phyloP scores from a whole-genome alignment of 768 basidiomycete genomes.

The Pleurotus tuber-regium region DNA sequence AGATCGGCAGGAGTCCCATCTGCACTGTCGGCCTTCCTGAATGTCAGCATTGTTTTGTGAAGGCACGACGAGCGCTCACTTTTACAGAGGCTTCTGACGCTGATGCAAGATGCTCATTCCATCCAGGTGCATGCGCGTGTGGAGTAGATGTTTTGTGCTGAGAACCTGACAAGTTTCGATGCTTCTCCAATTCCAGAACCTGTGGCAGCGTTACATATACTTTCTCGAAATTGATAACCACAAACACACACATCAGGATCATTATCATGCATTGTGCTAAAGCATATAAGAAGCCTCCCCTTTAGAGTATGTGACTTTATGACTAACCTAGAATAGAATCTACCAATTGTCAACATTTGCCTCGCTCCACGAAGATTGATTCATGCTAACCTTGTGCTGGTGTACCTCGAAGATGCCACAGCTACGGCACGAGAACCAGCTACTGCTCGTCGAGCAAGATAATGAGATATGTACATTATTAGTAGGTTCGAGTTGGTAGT shows the following conservation, averaged over 20 bases:
- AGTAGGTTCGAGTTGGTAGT: no score
- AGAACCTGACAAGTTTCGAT: slow-evolving; percentile 39
- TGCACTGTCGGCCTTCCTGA: slow-evolving; percentile 7
- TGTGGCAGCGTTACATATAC: slow-evolving; percentile 20
- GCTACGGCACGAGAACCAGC: not conserved
- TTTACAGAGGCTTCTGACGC: slow-evolving; percentile 66
- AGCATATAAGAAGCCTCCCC: not conserved
- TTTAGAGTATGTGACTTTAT: slow-evolving; percentile 5
- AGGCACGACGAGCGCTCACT: slow-evolving; percentile 28
- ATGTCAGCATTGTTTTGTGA: not conserved
- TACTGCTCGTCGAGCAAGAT: not conserved
- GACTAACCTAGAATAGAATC: slow-evolving; percentile 24
- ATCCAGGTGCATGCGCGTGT: slow-evolving; percentile 58
- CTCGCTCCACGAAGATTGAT: not conserved
- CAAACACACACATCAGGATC: slow-evolving; percentile 42
- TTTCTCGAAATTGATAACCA: not conserved
- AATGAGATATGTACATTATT: no score
- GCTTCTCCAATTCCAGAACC: slow-evolving; percentile 53
- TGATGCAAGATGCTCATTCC: slow-evolving; percentile 67
- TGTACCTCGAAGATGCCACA: not conserved
- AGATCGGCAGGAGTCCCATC: slow-evolving; percentile 17
- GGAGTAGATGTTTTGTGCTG: slow-evolving; percentile 49
- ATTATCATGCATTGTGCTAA: slow-evolving; percentile 60
- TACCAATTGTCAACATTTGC: slow-evolving; percentile 11
- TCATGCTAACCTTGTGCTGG: not conserved